Evolutionary conservation across 2,329 filamentous ascomycete genomes (phyloP).

Genomic region (Penicillium aurantiogriseum): DNA sequence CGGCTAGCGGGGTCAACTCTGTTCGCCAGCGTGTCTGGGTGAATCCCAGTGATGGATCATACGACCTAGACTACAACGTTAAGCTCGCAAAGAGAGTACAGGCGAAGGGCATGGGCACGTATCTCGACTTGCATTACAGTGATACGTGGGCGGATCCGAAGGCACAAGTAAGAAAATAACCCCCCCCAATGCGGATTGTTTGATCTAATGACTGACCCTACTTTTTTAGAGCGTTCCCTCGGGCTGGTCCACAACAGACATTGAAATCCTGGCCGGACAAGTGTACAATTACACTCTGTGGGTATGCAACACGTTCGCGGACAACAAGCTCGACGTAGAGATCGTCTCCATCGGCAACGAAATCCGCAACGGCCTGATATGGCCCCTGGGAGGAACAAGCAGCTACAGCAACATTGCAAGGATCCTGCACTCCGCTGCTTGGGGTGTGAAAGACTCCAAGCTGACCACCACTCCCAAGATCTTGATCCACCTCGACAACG

Average conservation of each 20-base stretch:
- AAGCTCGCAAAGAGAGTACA: conserved; percentile 64
- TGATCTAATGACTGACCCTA: not conserved
- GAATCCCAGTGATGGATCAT: conserved; percentile 62
- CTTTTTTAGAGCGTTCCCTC: conserved; percentile 51
- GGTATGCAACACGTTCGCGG: conserved; percentile 61
- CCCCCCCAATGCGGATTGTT: not conserved
- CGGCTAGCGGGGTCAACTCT: conserved; percentile 63
- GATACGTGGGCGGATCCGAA: conserved; percentile 70
- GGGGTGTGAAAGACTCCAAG: conserved; percentile 63
- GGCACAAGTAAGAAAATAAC: conserved; percentile 49
- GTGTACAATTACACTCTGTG: conserved; percentile 68
- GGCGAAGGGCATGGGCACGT: conserved; percentile 60
- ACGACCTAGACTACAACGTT: conserved; percentile 69
- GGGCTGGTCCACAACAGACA: conserved; percentile 60
- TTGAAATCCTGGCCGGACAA: conserved; percentile 59
- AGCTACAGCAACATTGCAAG: conserved; percentile 61
- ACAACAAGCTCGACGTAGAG: conserved; percentile 54
- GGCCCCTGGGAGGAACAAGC: conserved; percentile 59
- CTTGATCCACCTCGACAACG: conserved; percentile 73
- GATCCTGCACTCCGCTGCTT: conserved; percentile 63
- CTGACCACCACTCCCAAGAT: conserved; percentile 61
- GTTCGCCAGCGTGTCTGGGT: conserved; percentile 72
- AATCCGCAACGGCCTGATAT: conserved; percentile 66
- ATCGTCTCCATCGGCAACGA: conserved; percentile 74
- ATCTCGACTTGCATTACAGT: conserved; percentile 64